Evolutionary conservation across 1,139 yeast species (phyloP).

Genomic region (Saccharomycopsis phalli): DNA sequence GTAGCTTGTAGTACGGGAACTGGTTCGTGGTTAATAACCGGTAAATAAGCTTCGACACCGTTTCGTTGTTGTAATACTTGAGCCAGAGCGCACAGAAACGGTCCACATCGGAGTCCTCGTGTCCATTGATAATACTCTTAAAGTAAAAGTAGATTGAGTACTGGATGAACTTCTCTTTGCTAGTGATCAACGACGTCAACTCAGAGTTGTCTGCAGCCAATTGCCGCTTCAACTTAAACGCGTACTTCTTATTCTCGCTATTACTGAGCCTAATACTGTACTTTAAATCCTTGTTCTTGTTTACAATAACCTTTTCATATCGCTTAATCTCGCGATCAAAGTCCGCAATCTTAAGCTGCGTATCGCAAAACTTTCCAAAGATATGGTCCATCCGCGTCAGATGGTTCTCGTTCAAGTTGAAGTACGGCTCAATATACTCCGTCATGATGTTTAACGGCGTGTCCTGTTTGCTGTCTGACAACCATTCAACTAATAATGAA

Average conservation of each 20-base stretch:
- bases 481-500: conserved; percentile 62
- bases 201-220: conserved; percentile 42
- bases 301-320: conserved; percentile 32
- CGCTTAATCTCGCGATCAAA: conserved; percentile 38
- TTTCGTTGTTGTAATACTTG: conserved; percentile 41
- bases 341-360: conserved; percentile 43
- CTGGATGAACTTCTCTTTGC: conserved; percentile 37
- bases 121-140: conserved; percentile 39
- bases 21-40: conserved; percentile 25
- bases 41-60: conserved; percentile 32
- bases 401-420: conserved; percentile 24
- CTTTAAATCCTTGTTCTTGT: conserved; percentile 37
- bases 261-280: conserved; percentile 40
- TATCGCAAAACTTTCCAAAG: conserved; percentile 71
- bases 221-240: conserved; percentile 39
- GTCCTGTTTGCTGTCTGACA: conserved; percentile 60
- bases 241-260: conserved; percentile 43
- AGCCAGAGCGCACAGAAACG: conserved; percentile 85
- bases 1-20: conserved; percentile 52
- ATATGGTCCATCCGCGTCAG: conserved; percentile 31
- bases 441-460: conserved; percentile 49
- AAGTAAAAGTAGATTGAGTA: conserved; percentile 57
- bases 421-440: conserved; percentile 43
- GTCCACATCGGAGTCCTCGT: conserved; percentile 54
- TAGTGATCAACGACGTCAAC: conserved; percentile 31